Conservation (phyloP, 2,329 filamentous ascomycete species). For the Diplocarpon rosae region DNA sequence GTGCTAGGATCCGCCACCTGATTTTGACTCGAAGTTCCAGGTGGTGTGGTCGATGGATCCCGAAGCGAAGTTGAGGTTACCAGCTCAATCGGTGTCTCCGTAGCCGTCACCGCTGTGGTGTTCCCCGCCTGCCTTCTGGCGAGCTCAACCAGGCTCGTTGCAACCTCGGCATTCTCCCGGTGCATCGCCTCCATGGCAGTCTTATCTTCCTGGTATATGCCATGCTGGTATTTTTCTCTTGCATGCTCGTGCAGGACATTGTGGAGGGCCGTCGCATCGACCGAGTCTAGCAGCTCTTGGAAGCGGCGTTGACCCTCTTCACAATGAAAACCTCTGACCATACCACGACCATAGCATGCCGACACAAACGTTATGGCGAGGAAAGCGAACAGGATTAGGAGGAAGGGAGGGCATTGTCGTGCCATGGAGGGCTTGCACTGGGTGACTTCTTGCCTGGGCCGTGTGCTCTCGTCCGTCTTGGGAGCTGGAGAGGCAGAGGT, state of each 20-base stretch:
- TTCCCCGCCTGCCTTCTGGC: constrained; percentile 45
- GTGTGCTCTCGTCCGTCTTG: neutral
- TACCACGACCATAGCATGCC: neutral
- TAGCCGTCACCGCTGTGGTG: constrained; percentile 10
- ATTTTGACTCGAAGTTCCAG: constrained; percentile 3
- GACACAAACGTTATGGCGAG: neutral
- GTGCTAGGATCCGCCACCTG: neutral
- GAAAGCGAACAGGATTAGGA: neutral
- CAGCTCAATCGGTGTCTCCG: constrained; percentile 4
- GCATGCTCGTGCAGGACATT: constrained; percentile 53
- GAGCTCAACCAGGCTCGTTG: constrained; percentile 51
- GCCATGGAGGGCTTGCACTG: neutral
- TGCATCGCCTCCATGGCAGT: constrained; percentile 53
- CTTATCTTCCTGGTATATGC: constrained; percentile 54
- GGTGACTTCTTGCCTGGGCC: neutral
- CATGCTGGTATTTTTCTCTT: constrained; percentile 53
- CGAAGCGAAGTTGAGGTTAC: neutral
- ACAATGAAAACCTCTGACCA: too few relatives aligned
- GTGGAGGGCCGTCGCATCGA: constrained; percentile 52
- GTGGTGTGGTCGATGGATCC: constrained; percentile 4
- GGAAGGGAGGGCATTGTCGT: neutral
- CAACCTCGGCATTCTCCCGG: constrained; percentile 48
- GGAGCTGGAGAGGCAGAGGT: neutral
- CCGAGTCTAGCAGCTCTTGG: constrained; percentile 42
- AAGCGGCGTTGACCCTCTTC: constrained; percentile 30